These are phyloP conservation scores for Phytophthora fragariaefolia DNA, from an alignment of 352 stramenopile genomes.

Conservation along the genomic window DNA sequence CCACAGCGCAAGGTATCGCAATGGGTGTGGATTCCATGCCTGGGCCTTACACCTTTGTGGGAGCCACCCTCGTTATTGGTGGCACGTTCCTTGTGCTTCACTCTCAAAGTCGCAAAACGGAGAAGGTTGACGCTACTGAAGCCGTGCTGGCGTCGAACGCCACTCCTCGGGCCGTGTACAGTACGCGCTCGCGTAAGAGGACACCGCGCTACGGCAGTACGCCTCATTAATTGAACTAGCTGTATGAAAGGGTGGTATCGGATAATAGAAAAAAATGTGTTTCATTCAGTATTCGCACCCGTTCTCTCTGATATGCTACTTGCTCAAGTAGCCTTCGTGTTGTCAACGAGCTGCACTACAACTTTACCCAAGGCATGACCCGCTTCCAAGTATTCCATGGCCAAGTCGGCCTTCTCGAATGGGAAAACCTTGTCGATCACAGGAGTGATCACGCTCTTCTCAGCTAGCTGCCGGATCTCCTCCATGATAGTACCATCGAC, in stretches of 20 bases:
- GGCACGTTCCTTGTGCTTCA: slow-evolving; percentile 83
- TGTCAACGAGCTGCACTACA: slow-evolving; percentile 60
- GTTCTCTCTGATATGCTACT: neutral
- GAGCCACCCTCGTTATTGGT: slow-evolving; percentile 74
- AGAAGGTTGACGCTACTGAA: slow-evolving; percentile 82
- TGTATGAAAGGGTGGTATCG: neutral
- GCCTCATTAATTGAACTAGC: slow-evolving; percentile 18
- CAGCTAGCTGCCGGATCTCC: slow-evolving; percentile 57
- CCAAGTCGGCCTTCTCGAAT: slow-evolving; percentile 69
- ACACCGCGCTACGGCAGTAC: slow-evolving; percentile 60
- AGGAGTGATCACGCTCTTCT: slow-evolving; percentile 50
- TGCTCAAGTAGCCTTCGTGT: slow-evolving; percentile 20
- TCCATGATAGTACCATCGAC: slow-evolving; percentile 51
- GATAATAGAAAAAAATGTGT: slow-evolving; percentile 22
- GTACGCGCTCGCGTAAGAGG: slow-evolving; percentile 56
- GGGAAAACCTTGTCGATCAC: slow-evolving; percentile 76
- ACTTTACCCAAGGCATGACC: slow-evolving; percentile 72
- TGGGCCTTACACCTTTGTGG: slow-evolving; percentile 72
- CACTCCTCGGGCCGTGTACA: slow-evolving; percentile 72
- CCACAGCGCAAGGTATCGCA: slow-evolving; percentile 73
- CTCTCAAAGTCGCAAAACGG: slow-evolving; percentile 80
- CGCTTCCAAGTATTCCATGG: slow-evolving; percentile 69
- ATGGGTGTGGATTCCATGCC: slow-evolving; percentile 80
- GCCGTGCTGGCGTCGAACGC: slow-evolving; percentile 62
- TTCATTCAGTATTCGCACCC: neutral